A percentile compares a stretch with the other conserved stretches of the same genome.
These are phyloP conservation scores for Zymoseptoria passerinii DNA, from an alignment of 2,329 filamentous ascomycete species.

Conservation along the genomic window DNA sequence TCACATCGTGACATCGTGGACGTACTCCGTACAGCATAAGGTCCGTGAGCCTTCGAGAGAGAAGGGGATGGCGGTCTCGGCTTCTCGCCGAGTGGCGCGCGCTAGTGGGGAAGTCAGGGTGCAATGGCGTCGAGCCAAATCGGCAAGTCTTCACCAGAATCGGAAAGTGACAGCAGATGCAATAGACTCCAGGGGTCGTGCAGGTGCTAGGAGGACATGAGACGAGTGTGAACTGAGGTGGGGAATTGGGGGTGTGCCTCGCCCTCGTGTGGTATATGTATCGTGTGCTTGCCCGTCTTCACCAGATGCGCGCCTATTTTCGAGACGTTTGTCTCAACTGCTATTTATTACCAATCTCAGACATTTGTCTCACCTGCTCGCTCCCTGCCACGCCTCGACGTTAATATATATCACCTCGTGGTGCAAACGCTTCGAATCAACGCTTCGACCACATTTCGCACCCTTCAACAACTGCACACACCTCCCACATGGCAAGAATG, in stretches of 20 bases:
- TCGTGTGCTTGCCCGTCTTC: background rate
- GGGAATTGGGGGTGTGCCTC: background rate
- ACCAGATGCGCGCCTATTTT: background rate
- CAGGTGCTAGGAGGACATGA: background rate
- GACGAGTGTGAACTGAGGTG: background rate
- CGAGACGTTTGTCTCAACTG: background rate
- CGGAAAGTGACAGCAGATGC: background rate
- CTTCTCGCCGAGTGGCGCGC: background rate
- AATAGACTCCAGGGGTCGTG: background rate
- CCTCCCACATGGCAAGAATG: constrained; percentile 15
- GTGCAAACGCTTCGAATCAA: constrained; percentile 2
- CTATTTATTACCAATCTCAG: background rate
- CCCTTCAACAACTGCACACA: constrained; percentile 3
- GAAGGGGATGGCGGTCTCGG: background rate
- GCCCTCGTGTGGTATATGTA: background rate
- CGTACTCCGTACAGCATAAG: too few relatives aligned
- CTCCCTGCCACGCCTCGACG: background rate
- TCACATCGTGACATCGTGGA: too few relatives aligned
- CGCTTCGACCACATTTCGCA: background rate
- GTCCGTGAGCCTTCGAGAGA: too few relatives aligned
- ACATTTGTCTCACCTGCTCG: background rate
- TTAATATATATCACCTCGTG: background rate
- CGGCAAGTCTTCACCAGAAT: background rate
- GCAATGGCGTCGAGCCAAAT: background rate
- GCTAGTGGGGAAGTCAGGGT: background rate